A percentile compares a stretch with the other conserved stretches of the same genome.
phyloP scores from a whole-genome alignment of 495 filamentous ascomycete genomes.

The Talaromyces trachyspermus region DNA sequence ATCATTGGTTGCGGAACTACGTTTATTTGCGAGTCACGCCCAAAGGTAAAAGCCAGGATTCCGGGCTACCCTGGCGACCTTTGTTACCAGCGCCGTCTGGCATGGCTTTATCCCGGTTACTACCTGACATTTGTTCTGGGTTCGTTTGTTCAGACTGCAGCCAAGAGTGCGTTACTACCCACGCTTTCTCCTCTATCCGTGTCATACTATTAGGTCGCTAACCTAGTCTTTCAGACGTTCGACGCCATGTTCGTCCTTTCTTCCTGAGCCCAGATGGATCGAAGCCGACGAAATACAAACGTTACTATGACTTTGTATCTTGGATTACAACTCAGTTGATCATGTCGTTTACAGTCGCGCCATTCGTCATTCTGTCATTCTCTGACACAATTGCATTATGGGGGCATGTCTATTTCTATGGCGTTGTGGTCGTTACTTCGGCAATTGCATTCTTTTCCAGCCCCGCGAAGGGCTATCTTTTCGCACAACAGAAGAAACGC shows the following conservation, averaged over 20 bases:
- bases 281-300: constrained; percentile 60
- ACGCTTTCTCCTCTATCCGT: not conserved
- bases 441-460: constrained; percentile 72
- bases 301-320: constrained; percentile 78
- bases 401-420: constrained; percentile 85
- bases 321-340: constrained; percentile 74
- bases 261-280: constrained; percentile 73
- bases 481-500: constrained; percentile 52
- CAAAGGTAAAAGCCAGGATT: constrained; percentile 95
- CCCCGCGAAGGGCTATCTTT: constrained; percentile 59
- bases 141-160: constrained; percentile 82
- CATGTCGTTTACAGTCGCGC: constrained; percentile 72
- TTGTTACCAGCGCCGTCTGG: constrained; percentile 91
- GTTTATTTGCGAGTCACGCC: constrained; percentile 93
- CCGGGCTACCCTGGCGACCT: constrained; percentile 88
- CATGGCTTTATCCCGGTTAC: constrained; percentile 98
- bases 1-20: constrained; percentile 93
- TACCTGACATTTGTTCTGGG: constrained; percentile 87
- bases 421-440: constrained; percentile 53
- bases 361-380: constrained; percentile 77
- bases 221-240: constrained; percentile 66
- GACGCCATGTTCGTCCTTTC: constrained; percentile 85
- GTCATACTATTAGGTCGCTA: too few species aligned
- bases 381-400: constrained; percentile 61
- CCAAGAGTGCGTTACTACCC: constrained; percentile 63